phyloP scores from a whole-genome alignment of 2,329 filamentous ascomycete species.

The Geosmithia flava region DNA sequence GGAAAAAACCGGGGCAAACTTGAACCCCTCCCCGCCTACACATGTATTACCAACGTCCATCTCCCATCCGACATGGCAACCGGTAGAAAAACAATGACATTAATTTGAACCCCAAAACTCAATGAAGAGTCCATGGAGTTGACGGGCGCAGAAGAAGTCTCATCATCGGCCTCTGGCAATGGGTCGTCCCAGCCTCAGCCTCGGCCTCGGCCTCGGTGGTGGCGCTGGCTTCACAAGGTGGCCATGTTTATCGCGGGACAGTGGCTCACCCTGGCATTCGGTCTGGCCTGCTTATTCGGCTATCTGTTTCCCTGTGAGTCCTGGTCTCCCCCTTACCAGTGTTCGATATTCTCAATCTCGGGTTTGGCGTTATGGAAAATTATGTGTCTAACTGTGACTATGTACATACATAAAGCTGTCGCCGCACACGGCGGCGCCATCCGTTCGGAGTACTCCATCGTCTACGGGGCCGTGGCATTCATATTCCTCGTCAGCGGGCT shows the following conservation, averaged over 20 bases:
- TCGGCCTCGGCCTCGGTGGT: constrained; percentile 14
- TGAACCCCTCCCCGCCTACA: neutral
- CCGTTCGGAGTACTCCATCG: constrained; percentile 44
- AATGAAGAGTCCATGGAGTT: neutral
- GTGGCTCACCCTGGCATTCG: constrained; percentile 54
- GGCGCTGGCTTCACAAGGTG: constrained; percentile 3
- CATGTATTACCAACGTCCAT: neutral
- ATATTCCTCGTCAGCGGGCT: constrained; percentile 63
- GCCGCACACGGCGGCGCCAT: constrained; percentile 33
- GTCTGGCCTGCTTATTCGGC: constrained; percentile 33
- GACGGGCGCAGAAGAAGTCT: neutral
- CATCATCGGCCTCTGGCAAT: too few species aligned
- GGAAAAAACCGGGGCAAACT: neutral
- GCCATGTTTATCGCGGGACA: constrained; percentile 35
- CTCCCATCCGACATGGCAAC: neutral
- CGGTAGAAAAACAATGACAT: neutral
- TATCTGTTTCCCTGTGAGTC: constrained; percentile 29
- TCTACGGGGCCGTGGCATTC: constrained; percentile 56
- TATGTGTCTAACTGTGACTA: too few species aligned
- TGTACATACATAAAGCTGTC: too few species aligned
- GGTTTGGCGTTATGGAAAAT: too few species aligned
- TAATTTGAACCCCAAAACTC: neutral
- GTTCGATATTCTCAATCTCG: too few species aligned
- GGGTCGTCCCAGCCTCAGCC: constrained; percentile 26
- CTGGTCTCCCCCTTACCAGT: neutral